Percentiles rank a stretch among this genome's conserved stretches.
These are phyloP conservation scores for Ciborinia camelliae DNA, from an alignment of 2,329 filamentous ascomycete species.

Conservation along the genomic window DNA sequence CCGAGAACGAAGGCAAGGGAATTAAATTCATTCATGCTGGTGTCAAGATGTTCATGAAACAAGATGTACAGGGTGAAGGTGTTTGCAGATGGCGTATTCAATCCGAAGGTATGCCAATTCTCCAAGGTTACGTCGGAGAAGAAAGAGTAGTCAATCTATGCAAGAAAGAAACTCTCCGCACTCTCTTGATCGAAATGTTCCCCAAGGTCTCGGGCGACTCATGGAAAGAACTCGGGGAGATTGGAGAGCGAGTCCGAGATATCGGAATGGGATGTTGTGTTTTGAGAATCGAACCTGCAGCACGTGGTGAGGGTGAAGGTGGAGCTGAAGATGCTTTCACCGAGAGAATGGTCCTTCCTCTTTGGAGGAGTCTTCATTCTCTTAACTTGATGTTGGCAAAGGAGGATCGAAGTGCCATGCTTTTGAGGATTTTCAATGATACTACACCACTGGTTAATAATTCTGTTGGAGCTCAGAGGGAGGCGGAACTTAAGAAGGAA, in stretches of 20 bases:
- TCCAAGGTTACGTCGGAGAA: slow-evolving; percentile 85
- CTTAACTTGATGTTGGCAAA: slow-evolving; percentile 98
- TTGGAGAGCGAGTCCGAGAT: slow-evolving; percentile 75
- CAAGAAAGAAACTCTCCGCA: slow-evolving; percentile 75
- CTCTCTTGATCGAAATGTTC: slow-evolving; percentile 93
- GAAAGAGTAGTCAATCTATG: slow-evolving; percentile 70
- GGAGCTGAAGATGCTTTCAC: slow-evolving; percentile 58
- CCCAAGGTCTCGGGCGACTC: slow-evolving; percentile 75
- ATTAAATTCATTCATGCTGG: slow-evolving; percentile 96
- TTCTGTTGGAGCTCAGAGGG: slow-evolving; percentile 34
- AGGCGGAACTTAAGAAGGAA: slow-evolving; percentile 23
- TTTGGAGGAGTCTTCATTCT: slow-evolving; percentile 90
- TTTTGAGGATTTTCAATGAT: slow-evolving; percentile 88
- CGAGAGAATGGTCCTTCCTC: slow-evolving; percentile 82
- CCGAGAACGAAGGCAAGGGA: slow-evolving; percentile 81
- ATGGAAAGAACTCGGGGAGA: slow-evolving; percentile 77
- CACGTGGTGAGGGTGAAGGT: too few species aligned
- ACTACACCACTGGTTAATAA: slow-evolving; percentile 73
- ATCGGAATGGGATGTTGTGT: slow-evolving; percentile 91
- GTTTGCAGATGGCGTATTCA: slow-evolving; percentile 95
- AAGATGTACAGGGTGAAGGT: slow-evolving; percentile 81
- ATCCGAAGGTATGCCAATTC: slow-evolving; percentile 85
- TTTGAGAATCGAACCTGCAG: slow-evolving; percentile 76
- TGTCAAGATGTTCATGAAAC: slow-evolving; percentile 99
- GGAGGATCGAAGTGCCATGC: slow-evolving; percentile 89